A percentile compares a stretch with the other conserved stretches of the same genome.
Conservation (phyloP, 2,329 filamentous ascomycete genomes). For the Zasmidium angulare region DNA sequence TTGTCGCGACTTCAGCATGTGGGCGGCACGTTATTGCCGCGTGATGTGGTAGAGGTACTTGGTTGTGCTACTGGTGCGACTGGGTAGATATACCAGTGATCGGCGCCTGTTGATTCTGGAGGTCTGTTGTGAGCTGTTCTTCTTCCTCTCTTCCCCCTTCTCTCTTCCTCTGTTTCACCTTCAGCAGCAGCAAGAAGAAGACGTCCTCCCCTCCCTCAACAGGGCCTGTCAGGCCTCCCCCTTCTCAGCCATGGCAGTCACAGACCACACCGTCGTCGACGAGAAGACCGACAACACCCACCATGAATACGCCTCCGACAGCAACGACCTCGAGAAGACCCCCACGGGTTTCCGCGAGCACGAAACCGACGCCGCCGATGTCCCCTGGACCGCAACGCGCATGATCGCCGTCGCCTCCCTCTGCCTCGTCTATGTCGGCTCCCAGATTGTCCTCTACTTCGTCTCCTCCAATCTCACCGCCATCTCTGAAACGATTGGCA, state of each 20-base stretch:
- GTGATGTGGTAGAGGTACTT: background rate
- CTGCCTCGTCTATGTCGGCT: slow-evolving; percentile 25
- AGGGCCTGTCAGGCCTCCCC: too few relatives aligned
- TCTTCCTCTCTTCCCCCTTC: background rate
- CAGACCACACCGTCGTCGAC: background rate
- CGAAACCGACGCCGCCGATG: slow-evolving; percentile 16
- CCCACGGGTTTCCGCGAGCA: slow-evolving; percentile 12
- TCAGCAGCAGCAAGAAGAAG: background rate
- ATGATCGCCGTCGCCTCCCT: slow-evolving; percentile 23
- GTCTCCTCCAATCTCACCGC: slow-evolving; percentile 18
- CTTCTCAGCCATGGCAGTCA: slow-evolving; percentile 1
- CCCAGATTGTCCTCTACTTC: slow-evolving; percentile 26
- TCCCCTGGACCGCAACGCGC: slow-evolving; percentile 24
- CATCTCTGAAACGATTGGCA: slow-evolving; percentile 18
- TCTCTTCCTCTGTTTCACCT: background rate
- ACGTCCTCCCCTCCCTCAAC: too few relatives aligned
- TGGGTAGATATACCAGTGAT: background rate
- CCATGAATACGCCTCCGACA: slow-evolving; percentile 1
- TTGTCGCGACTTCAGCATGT: background rate
- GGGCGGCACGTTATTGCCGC: background rate
- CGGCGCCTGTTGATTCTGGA: background rate
- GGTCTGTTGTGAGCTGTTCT: background rate
- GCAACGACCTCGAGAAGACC: slow-evolving; percentile 19
- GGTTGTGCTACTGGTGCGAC: background rate
- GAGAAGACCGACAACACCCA: slow-evolving; percentile 3